phyloP scores from a whole-genome alignment of 352 stramenopile species.

The Globisporangium heterothallicum region DNA sequence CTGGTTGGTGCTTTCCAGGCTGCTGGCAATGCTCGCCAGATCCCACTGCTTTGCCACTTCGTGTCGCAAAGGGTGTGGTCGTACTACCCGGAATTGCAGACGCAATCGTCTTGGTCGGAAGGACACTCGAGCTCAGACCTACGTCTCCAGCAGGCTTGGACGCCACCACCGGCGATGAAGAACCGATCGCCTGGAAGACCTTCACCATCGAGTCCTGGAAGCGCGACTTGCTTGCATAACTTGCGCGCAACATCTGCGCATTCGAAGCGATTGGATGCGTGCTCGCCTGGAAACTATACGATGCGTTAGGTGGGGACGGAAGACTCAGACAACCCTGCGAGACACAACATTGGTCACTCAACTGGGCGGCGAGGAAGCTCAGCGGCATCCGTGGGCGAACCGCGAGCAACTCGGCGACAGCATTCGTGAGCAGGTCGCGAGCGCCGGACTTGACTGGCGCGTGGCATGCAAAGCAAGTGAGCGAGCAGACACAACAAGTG shows the following conservation, averaged over 20 bases:
- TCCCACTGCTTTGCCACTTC: no score
- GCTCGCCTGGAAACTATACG: constrained; percentile 10
- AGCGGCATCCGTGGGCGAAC: constrained; percentile 5
- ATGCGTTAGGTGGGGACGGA: no score
- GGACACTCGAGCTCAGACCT: constrained; percentile 1
- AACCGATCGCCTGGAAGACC: constrained; percentile 4
- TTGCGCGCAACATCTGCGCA: constrained; percentile 2
- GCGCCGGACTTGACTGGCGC: constrained; percentile 8
- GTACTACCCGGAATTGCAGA: no score
- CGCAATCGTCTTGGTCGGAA: no score
- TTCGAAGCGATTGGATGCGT: constrained; percentile 2
- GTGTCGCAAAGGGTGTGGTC: no score
- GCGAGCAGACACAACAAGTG: background rate
- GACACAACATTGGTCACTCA: no score
- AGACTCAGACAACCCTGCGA: no score
- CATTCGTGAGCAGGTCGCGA: constrained; percentile 8
- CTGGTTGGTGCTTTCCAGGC: no score
- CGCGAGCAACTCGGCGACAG: constrained; percentile 7
- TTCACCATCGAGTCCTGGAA: constrained; percentile 6
- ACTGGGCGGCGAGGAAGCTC: constrained; percentile 13
- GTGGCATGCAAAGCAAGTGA: background rate
- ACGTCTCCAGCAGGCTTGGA: no score
- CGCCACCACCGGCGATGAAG: background rate
- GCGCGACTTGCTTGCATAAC: constrained; percentile 1
- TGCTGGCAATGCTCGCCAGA: no score